Base-by-base conservation (phyloP, 257 asterid genomes). In the Plantago major region DNA sequence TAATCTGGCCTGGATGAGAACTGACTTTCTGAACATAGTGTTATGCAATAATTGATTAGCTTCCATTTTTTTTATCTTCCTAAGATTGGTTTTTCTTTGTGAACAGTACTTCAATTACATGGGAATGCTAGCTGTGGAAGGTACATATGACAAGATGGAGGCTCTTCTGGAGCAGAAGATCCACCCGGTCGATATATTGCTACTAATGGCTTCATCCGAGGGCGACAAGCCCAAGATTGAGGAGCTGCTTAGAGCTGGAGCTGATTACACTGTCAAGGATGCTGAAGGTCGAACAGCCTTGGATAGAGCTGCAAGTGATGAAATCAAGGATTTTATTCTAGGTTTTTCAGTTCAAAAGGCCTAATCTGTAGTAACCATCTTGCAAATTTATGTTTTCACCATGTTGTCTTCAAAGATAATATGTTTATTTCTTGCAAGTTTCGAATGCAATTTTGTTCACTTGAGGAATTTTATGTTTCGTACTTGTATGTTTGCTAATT, bases 51-150 rank as follows among this genome's bases (percentile, higher is more conserved):
- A 22, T 22, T 22, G 26, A 22, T 22, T 22, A 22, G 26, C 26
- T 22, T 22, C 26, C 26, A 22, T 22, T 2, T 22, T 22, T 22
- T 33, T 33, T 7, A 33, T 3, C 3, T 62, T 65, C 50, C 55
- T 40, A 22, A 19, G 46, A 65, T 10, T 56, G 42, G 11, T 42
- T n/a, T 13, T 10, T 42, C 16, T 26, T 14, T 46, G 26, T 46
- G 9, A 33, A 62, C 81, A 86, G 99, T 92, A 92, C 75, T 92
- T 86, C 88, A 89, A 92, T 67, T 92, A 89, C 71, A 89, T 89
- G 99, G 99, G 99, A n/a, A 89, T 92, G 97, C 81, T 89, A 40
- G 99, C 97, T n/a, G 99, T 89, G 63, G 99, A 92, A 78, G 97
- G 99, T 15, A 13, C 95, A 1, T 89, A 89, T 28, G 97, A 89